These are phyloP conservation scores for Plasmopara halstedii DNA, from an alignment of 352 stramenopile genomes.

Conservation along the genomic window DNA sequence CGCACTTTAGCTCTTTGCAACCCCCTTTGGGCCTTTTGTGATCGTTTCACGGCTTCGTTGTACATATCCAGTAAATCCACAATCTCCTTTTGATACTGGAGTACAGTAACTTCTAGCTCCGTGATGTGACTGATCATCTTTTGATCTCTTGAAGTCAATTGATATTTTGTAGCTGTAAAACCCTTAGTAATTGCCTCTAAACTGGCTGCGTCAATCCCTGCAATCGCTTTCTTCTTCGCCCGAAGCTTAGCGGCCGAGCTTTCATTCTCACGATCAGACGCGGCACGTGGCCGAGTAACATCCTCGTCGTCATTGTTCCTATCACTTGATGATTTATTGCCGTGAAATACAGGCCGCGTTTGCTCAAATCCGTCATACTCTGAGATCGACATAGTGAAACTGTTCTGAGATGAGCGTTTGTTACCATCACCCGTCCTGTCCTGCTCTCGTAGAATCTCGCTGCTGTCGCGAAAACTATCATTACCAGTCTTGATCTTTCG, in stretches of 20 bases:
- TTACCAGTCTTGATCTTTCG: constrained; percentile 5
- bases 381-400: constrained; percentile 16
- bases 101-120: constrained; percentile 34
- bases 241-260: constrained; percentile 13
- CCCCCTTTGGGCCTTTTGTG: constrained; percentile 22
- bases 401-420: constrained; percentile 17
- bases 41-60: constrained; percentile 25
- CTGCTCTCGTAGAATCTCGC: constrained; percentile 4
- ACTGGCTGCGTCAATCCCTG: constrained; percentile 22
- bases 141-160: constrained; percentile 25
- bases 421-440: constrained; percentile 1
- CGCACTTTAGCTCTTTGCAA: constrained; percentile 31
- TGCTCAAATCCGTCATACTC: constrained; percentile 22
- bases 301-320: constrained; percentile 20
- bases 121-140: constrained; percentile 35
- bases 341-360: constrained; percentile 16
- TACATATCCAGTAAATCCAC: constrained; percentile 36
- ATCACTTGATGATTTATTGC: constrained; percentile 12
- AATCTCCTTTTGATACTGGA: constrained; percentile 43
- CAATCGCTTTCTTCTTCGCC: constrained; percentile 21
- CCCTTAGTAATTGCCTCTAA: constrained; percentile 15
- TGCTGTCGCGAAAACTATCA: constrained; percentile 10
- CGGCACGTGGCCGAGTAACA: constrained; percentile 19
- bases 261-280: constrained; percentile 16
- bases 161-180: constrained; percentile 22